A percentile compares a stretch with the other conserved stretches of the same genome.
Conservation (phyloP, 495 filamentous ascomycete species). For the Tetracladium setigerum region DNA sequence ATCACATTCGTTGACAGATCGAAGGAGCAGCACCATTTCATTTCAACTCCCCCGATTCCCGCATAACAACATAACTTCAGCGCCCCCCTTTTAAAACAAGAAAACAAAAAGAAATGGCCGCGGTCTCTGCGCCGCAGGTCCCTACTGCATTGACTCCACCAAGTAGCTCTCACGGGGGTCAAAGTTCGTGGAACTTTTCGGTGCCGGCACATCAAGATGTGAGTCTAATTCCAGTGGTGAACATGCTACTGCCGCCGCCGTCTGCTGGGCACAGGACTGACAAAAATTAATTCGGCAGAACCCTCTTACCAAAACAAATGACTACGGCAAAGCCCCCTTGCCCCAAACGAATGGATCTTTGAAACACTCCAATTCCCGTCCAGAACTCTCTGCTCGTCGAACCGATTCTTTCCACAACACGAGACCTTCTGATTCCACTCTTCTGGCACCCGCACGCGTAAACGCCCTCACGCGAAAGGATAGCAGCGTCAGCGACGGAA, state of each 20-base stretch:
- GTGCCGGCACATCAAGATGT: constrained; percentile 29
- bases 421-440: constrained; percentile 7
- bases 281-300: not conserved
- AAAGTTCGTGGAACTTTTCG: constrained; percentile 43
- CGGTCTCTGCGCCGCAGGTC: constrained; percentile 41
- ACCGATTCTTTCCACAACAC: constrained; percentile 4
- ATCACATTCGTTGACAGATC: too few species aligned
- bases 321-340: constrained; percentile 13
- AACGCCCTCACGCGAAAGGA: constrained; percentile 29
- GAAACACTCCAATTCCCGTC: constrained; percentile 10
- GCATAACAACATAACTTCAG: constrained; percentile 1
- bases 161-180: constrained; percentile 41
- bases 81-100: not conserved
- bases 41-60: not conserved
- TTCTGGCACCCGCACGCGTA: constrained; percentile 19
- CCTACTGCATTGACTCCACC: constrained; percentile 42
- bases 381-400: constrained; percentile 11
- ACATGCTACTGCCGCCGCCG: not conserved
- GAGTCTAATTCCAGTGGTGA: constrained; percentile 13
- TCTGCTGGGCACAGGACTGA: not conserved
- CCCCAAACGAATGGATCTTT: constrained; percentile 19
- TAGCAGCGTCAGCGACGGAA: constrained; percentile 44
- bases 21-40: too few species aligned
- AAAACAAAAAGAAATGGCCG: constrained; percentile 35
- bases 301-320: constrained; percentile 9